Evolutionary conservation across 768 basidiomycete species (phyloP), one percentile per base, ranked within the genome.

Genomic region (Agaricus subrufescens): DNA sequence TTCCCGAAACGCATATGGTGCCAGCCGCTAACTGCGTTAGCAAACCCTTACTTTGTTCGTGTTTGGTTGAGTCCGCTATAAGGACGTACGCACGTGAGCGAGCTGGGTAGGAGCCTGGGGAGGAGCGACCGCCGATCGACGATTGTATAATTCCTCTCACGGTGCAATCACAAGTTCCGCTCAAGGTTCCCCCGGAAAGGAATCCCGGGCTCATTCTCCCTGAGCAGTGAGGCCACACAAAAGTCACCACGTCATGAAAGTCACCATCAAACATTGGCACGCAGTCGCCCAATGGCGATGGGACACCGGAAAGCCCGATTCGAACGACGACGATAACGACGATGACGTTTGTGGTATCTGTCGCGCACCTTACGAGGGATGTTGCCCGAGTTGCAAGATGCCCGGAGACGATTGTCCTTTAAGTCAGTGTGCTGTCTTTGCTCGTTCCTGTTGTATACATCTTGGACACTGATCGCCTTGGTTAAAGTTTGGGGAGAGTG

Each of bases 401-500:
- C 97, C 97, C 0, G 97, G 97, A 14, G 97, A 98, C 61, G 70
- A 71, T 47, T 67, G 94, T 61, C 63, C 67, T 1, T 63, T 66
- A 26, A 66, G 65, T 68, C 39, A 29, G 60, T 64, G 3, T 19
- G 29, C 3, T 19, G 19, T 19, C 19, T 19, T 19, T 19, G 19
- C 19, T 19, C 19, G 19, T 19, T 19, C 19, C 19, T 19, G 19
- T 19, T 19, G 19, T 19, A 19, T 8, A 48, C 39, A 44, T 31
- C 31, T 31, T 46, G 11, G 7, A 6, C 39, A 31, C 45, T 34
- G 27, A 9, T 12, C 29, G 30, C 19, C 19, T 19, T 54, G 31
- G 42, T 42, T 2, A 30, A n/a, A 98, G 96, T 98, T 52, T 98
- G 94, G 92, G 97, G 97, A 34, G 87, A 97, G 72, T 99, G 96